These are phyloP conservation scores for Hibiscus tridactylites DNA, from an alignment of 345 rosid genomes.

Conservation along the genomic window DNA sequence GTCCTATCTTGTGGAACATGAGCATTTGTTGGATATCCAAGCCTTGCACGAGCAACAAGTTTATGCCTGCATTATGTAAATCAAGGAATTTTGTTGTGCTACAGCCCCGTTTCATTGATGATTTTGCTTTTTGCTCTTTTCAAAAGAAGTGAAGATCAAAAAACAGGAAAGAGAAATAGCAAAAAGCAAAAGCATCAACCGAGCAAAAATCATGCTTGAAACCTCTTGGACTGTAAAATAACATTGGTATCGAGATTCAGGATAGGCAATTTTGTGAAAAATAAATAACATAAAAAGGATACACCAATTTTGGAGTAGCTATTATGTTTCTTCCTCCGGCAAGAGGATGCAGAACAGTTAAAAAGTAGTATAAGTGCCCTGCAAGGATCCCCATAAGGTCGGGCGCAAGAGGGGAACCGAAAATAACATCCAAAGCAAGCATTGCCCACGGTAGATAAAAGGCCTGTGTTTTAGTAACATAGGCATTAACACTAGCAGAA, in stretches of 20 bases:
- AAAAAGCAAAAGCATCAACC: neutral
- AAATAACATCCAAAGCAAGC: slow-evolving; percentile 34
- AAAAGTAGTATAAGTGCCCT: slow-evolving; percentile 80
- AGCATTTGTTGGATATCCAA: slow-evolving; percentile 41
- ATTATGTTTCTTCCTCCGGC: slow-evolving; percentile 68
- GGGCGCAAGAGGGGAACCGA: slow-evolving; percentile 31
- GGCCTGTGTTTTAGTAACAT: slow-evolving; percentile 37
- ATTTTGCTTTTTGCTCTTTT: neutral
- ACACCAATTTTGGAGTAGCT: slow-evolving; percentile 85
- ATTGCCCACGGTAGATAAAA: slow-evolving; percentile 93
- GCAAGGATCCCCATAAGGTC: slow-evolving; percentile 73
- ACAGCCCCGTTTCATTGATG: neutral
- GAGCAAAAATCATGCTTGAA: neutral
- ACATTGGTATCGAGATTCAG: neutral
- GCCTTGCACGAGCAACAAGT: slow-evolving; percentile 43
- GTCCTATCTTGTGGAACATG: slow-evolving; percentile 26
- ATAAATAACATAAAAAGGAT: slow-evolving; percentile 38
- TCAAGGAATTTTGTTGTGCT: neutral
- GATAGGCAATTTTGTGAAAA: neutral
- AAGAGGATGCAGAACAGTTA: slow-evolving; percentile 82
- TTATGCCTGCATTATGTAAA: slow-evolving; percentile 28
- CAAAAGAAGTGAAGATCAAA: neutral
- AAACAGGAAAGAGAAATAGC: neutral
- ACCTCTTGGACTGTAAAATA: neutral
- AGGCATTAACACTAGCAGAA: neutral